Base-by-base conservation (phyloP, 345 rosid genomes). In the Eucalyptus urophylla region DNA sequence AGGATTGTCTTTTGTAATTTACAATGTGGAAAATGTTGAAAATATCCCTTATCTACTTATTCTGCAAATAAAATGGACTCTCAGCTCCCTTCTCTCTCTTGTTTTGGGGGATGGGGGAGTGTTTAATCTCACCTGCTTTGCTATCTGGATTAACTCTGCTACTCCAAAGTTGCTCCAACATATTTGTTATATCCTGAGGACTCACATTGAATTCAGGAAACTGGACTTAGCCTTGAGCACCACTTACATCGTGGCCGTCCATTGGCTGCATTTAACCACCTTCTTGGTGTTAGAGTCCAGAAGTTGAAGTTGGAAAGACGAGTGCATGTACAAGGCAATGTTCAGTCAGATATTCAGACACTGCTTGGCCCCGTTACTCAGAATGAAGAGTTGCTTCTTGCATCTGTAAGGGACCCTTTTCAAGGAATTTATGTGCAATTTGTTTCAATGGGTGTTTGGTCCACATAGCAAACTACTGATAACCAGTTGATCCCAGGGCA, bases 181-280 rank as follows among this genome's bases (percentile, higher is more conserved):
- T 40, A 76, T 76, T 76, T 76, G 47, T 76, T 76, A 24, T 76
- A 76, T 76, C 29, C 85, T 86, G 87, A 86, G 9, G 60, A 17
- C 29, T 51, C 11, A 2, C 40, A 50, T 37, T 87, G 51, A 65
- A 49, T 89, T 72, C 90, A 98, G 99, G 99, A 96, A 94, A 94
- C 95, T 81, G 97, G 96, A 90, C 94, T 92, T 88, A 97, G 99
- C 88, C 93, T 98, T 92, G 99, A 98, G 91, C 98, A 97, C 88
- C 96, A 94, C 93, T 94, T 98, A 93, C 96, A 97, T 93, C 99
- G 99, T 89, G 99, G 99, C 81, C 99, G 99, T 88, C 95, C 99
- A 21, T 94, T 98, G 86, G 98, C 99, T 88, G 99, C 99, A 85
- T 98, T 98, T 92, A 95, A 95, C 90, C 94, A 95, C 89, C 93